Conservation (phyloP, 2,329 filamentous ascomycete species). For the Venturia nashicola region DNA sequence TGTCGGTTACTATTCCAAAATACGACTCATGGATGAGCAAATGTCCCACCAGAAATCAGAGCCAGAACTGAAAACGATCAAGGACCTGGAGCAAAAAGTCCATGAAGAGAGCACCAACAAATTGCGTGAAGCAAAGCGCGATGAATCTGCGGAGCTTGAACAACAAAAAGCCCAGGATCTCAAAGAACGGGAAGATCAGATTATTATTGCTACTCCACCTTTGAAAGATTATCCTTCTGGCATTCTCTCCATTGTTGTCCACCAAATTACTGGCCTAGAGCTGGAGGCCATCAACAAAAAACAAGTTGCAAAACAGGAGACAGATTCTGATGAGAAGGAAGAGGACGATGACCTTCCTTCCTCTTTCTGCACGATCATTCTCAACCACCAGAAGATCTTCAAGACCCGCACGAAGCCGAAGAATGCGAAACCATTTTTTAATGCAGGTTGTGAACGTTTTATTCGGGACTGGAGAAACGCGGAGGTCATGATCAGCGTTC, state of each 20-base stretch:
- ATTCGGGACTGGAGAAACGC: slow-evolving; percentile 55
- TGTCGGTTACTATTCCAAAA: slow-evolving; percentile 60
- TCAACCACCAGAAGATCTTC: slow-evolving; percentile 60
- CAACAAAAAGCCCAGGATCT: slow-evolving; percentile 58
- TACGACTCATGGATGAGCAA: slow-evolving; percentile 48
- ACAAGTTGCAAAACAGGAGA: slow-evolving; percentile 33
- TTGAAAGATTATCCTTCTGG: slow-evolving; percentile 50
- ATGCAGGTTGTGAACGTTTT: slow-evolving; percentile 62
- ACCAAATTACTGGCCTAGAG: slow-evolving; percentile 60
- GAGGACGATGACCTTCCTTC: slow-evolving; percentile 53
- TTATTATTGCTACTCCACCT: slow-evolving; percentile 57
- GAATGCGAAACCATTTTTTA: slow-evolving; percentile 68
- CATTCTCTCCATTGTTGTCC: slow-evolving; percentile 57
- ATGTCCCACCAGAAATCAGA: slow-evolving; percentile 49
- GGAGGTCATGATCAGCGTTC: slow-evolving; percentile 55
- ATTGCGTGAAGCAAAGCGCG: slow-evolving; percentile 50
- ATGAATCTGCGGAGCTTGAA: slow-evolving; percentile 49
- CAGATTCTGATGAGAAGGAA: slow-evolving; percentile 48
- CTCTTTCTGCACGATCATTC: slow-evolving; percentile 58
- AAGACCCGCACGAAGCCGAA: slow-evolving; percentile 65
- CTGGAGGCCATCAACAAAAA: slow-evolving; percentile 46
- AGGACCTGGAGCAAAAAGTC: slow-evolving; percentile 48
- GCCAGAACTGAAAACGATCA: slow-evolving; percentile 41
- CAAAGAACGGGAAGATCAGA: slow-evolving; percentile 42
- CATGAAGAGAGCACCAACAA: slow-evolving; percentile 43